Evolutionary conservation across 768 basidiomycete genomes (phyloP).

Genomic region (Suillus weaverae): DNA sequence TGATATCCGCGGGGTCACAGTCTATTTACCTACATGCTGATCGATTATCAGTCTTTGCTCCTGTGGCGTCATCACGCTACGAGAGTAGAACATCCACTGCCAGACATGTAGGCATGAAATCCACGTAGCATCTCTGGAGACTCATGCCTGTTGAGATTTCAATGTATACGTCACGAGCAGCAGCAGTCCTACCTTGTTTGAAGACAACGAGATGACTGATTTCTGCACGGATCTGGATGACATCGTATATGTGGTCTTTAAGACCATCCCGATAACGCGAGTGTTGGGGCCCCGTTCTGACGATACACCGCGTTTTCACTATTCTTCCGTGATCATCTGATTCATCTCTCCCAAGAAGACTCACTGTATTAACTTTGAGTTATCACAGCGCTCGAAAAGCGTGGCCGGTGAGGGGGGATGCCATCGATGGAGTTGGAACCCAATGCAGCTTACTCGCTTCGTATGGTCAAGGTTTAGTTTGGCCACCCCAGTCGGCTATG

Average conservation of each 20-base stretch:
- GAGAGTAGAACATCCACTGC: not conserved
- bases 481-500: not conserved
- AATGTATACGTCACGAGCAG: not conserved
- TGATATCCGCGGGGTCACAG: constrained; percentile 4
- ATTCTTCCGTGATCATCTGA: not conserved
- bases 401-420: not conserved
- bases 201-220: not conserved
- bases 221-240: not conserved
- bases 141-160: not conserved
- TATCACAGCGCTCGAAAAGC: not conserved
- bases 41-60: not conserved
- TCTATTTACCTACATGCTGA: not conserved
- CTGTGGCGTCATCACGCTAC: not conserved
- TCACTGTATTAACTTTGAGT: constrained; percentile 2
- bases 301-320: not conserved
- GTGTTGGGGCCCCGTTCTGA: not conserved
- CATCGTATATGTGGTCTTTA: not conserved
- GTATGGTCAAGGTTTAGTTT: not conserved
- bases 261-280: not conserved
- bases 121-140: not conserved
- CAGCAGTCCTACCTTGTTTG: not conserved
- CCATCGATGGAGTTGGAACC: not conserved
- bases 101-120: not conserved
- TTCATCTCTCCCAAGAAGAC: constrained; percentile 3
- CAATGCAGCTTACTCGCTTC: not conserved